A percentile compares a stretch with the other conserved stretches of the same genome.
phyloP scores from a whole-genome alignment of 768 basidiomycete species.

The Mrakia blollopis region DNA sequence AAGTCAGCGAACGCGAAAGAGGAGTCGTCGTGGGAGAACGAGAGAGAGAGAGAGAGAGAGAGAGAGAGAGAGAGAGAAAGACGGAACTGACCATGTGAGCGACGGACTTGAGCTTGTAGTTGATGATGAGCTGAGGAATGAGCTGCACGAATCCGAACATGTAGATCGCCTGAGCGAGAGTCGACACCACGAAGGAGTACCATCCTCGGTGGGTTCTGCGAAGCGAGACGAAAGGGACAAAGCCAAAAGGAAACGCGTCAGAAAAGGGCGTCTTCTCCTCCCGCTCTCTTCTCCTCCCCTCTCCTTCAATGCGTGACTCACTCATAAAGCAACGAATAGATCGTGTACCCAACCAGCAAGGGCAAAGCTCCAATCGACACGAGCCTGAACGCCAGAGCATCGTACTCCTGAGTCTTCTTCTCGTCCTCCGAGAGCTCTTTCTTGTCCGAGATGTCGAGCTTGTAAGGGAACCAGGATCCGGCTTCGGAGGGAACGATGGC shows the following conservation, averaged over 20 bases:
- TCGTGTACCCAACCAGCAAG: constrained; percentile 48
- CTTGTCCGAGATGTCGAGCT: constrained; percentile 80
- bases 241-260: not conserved
- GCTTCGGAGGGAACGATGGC: constrained; percentile 57
- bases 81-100: constrained; percentile 14
- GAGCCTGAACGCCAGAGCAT: constrained; percentile 49
- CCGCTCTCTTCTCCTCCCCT: too few relatives aligned
- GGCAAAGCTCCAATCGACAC: constrained; percentile 88
- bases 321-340: constrained; percentile 41
- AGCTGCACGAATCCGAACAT: constrained; percentile 59
- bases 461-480: constrained; percentile 70
- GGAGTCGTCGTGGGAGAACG: too few relatives aligned
- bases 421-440: constrained; percentile 96
- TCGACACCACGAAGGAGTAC: constrained; percentile 94
- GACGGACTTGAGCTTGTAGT: constrained; percentile 85
- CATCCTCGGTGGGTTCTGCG: constrained; percentile 76
- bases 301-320: too few relatives aligned
- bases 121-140: constrained; percentile 74
- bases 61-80: not conserved
- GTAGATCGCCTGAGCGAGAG: constrained; percentile 58
- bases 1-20: too few relatives aligned
- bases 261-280: too few relatives aligned
- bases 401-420: constrained; percentile 93
- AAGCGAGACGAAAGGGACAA: not conserved
- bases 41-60: not conserved